Evolutionary conservation across 2,329 filamentous ascomycete genomes (phyloP).

Genomic region (Diplodia intermedia): DNA sequence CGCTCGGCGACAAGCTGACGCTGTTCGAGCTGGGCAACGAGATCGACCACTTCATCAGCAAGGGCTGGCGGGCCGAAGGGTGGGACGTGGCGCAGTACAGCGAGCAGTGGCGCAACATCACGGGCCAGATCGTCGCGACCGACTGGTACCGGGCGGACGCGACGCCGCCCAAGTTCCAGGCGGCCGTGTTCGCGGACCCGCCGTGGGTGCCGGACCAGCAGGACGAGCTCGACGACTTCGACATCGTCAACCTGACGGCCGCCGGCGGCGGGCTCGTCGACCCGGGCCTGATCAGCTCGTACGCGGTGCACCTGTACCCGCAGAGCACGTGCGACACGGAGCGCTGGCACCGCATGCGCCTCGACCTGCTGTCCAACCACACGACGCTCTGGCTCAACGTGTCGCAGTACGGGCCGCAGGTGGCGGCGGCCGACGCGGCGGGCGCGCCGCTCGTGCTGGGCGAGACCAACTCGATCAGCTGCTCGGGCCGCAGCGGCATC

Average conservation of each 20-base stretch:
- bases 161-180: conserved; percentile 34
- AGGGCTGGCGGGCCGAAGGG: conserved; percentile 24
- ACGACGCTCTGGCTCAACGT: conserved; percentile 34
- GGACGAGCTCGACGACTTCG: conserved; percentile 33
- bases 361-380: conserved; percentile 35
- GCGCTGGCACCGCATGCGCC: conserved; percentile 33
- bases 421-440: conserved; percentile 33
- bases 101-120: conserved; percentile 30
- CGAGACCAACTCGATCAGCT: conserved; percentile 43
- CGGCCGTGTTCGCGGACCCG: conserved; percentile 33
- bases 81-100: conserved; percentile 30
- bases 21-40: conserved; percentile 30
- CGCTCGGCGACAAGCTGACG: conserved; percentile 27
- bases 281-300: conserved; percentile 17
- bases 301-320: conserved; percentile 29
- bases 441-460: conserved; percentile 38
- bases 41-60: conserved; percentile 30
- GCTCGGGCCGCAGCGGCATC: conserved; percentile 43
- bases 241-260: conserved; percentile 34
- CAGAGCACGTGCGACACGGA: conserved; percentile 31
- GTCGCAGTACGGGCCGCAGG: conserved; percentile 34
- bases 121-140: conserved; percentile 32
- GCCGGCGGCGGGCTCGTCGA: conserved; percentile 33
- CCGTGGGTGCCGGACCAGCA: conserved; percentile 29
- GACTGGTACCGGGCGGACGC: conserved; percentile 32